phyloP scores from a whole-genome alignment of 768 basidiomycete genomes.

The Pisolithus sp. region DNA sequence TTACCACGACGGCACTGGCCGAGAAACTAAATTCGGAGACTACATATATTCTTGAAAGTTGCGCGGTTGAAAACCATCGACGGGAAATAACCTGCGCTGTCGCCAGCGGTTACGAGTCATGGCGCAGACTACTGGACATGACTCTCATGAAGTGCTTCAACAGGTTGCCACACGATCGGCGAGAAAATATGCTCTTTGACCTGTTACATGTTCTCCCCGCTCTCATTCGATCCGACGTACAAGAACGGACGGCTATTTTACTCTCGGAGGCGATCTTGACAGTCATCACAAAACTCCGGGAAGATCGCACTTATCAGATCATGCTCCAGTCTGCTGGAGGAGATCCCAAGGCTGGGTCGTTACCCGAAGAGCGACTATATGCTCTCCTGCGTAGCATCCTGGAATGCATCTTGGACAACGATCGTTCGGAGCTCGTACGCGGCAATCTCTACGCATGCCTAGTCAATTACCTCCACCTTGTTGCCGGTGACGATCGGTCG shows the following conservation, averaged over 20 bases:
- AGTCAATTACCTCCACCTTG: conserved; percentile 84
- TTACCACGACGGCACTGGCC: conserved; percentile 55
- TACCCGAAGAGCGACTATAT: conserved; percentile 77
- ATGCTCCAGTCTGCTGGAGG: conserved; percentile 60
- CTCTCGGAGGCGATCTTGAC: conserved; percentile 80
- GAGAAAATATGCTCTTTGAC: conserved; percentile 88
- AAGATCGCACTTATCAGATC: conserved; percentile 68
- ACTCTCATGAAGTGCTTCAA: conserved; percentile 82
- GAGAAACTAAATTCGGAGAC: conserved; percentile 67
- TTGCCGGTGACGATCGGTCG: conserved; percentile 18
- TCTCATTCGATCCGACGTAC: conserved; percentile 57
- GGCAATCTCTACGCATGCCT: conserved; percentile 93
- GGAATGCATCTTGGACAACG: conserved; percentile 69
- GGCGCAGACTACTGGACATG: conserved; percentile 81
- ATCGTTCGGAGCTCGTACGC: conserved; percentile 77
- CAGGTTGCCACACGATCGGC: conserved; percentile 70
- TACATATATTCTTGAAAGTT: conserved; percentile 72
- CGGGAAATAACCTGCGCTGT: conserved; percentile 72
- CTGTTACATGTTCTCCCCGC: conserved; percentile 78
- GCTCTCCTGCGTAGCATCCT: conserved; percentile 67
- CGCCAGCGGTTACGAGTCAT: conserved; percentile 68
- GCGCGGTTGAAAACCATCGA: conserved; percentile 83
- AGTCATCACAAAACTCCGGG: conserved; percentile 81
- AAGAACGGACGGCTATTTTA: conserved; percentile 71
- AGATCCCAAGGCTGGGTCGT: conserved; percentile 54